Evolutionary conservation across 345 rosid genomes (phyloP), one percentile per base, ranked within the genome.

Genomic region (Rubroshorea leprosula): DNA sequence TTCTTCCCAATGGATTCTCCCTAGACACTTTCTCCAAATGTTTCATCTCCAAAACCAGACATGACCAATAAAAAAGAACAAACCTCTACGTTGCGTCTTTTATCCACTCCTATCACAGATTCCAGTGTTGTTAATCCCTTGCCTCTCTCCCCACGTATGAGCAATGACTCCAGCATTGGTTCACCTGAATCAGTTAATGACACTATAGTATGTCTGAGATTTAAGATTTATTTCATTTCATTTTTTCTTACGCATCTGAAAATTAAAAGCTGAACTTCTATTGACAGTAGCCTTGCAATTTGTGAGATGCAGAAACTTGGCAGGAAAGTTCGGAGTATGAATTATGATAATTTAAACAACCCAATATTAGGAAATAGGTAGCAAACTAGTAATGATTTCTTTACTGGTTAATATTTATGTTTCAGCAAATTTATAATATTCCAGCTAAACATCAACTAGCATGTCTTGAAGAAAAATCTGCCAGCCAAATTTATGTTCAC

Each of bases 101-200:
- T 66, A 24, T 74, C 83, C 6, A 62, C 58, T 45, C 76, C 49
- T 14, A 58, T 43, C 52, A 54, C 21, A 25, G 82, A 70, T 64
- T 54, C 69, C 6, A 43, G 57, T 21, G 29, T 14, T 48, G 29
- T 60, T 31, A 47, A 48, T 46, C 73, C 81, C 20, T 73, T 62
- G 62, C 80, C 81, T 16, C 20, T 45, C 29, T 71, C 81, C 20
- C 75, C 80, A 0, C 48, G 12, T 23, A 48, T 49, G 39, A 61
- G 17, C 39, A 64, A 24, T 21, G 78, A 74, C 26, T 61, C 21
- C 67, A 63, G 66, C 67, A 58, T 72, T 54, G 67, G 68, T 68
- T 72, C 78, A n/a, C 61, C 57, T 57, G 80, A 72, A 35, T 75
- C 83, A 4, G 82, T 74, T 17, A 70, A 57, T 38, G 82, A 76